A percentile compares a stretch with the other conserved stretches of the same genome.
Conservation (phyloP, 805 yeast genomes). For the Hanseniaspora valbyensis region DNA sequence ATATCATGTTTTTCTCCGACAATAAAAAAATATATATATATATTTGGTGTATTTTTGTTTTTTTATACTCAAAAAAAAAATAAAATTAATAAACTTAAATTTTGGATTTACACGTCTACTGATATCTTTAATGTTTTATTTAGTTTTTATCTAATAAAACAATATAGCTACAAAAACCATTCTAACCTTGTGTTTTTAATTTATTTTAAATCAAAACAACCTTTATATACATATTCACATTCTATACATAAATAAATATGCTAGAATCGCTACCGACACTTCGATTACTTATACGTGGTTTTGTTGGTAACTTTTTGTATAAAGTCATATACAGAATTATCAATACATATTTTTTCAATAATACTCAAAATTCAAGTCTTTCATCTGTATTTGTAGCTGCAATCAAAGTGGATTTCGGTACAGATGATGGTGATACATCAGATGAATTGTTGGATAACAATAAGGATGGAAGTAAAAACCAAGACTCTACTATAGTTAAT, state of each 20-base stretch:
- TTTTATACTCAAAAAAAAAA: too few relatives aligned
- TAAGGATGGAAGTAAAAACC: background rate
- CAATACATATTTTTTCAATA: constrained; percentile 5
- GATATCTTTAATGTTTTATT: too few relatives aligned
- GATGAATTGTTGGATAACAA: constrained; percentile 7
- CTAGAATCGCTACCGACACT: background rate
- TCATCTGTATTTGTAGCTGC: constrained; percentile 5
- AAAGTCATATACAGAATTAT: constrained; percentile 4
- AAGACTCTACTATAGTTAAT: constrained; percentile 1
- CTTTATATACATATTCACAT: too few relatives aligned
- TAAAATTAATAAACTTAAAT: too few relatives aligned
- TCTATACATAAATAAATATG: background rate
- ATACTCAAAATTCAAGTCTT: background rate
- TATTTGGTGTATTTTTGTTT: too few relatives aligned
- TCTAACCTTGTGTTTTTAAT: too few relatives aligned
- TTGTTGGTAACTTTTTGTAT: background rate
- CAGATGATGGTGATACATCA: constrained; percentile 10
- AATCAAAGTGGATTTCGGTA: constrained; percentile 9
- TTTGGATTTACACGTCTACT: too few relatives aligned
- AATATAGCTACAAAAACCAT: too few relatives aligned
- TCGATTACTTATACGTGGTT: background rate
- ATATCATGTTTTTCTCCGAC: too few relatives aligned
- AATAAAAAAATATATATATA: too few relatives aligned
- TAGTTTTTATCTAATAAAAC: too few relatives aligned
- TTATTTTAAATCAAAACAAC: background rate